These are phyloP conservation scores for Fraxinus pennsylvanica DNA, from an alignment of 257 asterid genomes.

Conservation along the genomic window DNA sequence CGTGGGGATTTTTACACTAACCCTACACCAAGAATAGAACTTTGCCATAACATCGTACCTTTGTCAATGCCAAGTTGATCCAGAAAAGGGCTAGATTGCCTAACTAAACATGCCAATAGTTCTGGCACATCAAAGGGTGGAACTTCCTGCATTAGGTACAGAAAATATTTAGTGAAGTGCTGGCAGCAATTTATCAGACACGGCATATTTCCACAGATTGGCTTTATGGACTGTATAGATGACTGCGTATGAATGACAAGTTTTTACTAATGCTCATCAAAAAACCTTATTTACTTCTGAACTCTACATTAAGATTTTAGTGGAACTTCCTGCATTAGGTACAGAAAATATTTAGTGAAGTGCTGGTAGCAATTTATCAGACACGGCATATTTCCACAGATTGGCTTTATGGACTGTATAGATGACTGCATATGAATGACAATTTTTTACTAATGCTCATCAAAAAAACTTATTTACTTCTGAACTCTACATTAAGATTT, in stretches of 20 bases:
- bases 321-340: conserved; percentile 71
- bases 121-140: conserved; percentile 94
- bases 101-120: conserved; percentile 81
- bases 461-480: neutral
- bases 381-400: neutral
- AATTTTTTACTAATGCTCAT: neutral
- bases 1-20: neutral
- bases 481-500: neutral
- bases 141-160: conserved; percentile 61
- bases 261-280: neutral
- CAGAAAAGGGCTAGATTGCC: conserved; percentile 91
- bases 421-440: neutral
- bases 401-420: neutral
- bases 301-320: conserved; percentile 21
- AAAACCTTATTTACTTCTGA: neutral
- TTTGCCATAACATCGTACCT: conserved; percentile 48
- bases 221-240: neutral
- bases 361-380: neutral
- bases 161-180: conserved; percentile 15
- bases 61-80: conserved; percentile 86
- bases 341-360: conserved; percentile 19
- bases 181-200: conserved; percentile 9
- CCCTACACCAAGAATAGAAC: conserved; percentile 20
- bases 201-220: neutral
- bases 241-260: conserved; percentile 2